Conservation (phyloP, 2,329 filamentous ascomycete genomes). For the Leptographium radiaticola region DNA sequence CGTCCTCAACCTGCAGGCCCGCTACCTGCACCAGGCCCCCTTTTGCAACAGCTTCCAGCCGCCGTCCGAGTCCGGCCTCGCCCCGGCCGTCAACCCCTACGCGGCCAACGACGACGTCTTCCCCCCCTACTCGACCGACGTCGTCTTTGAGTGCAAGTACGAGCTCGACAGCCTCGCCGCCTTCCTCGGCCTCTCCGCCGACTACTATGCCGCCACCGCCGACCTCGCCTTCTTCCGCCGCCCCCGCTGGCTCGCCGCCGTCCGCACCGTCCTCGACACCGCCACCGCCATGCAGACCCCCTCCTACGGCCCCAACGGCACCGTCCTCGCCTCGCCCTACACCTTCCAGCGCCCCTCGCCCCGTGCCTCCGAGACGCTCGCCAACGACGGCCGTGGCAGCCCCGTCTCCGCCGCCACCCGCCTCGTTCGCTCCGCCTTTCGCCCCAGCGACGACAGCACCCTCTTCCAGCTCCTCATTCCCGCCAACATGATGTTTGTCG, state of each 20-base stretch:
- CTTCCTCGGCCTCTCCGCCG: conserved; percentile 68
- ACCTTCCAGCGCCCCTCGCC: conserved; percentile 64
- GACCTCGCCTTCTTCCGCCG: conserved; percentile 63
- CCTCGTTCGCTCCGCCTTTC: conserved; percentile 74
- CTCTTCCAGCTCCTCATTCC: conserved; percentile 81
- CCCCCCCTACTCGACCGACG: conserved; percentile 52
- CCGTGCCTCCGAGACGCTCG: conserved; percentile 67
- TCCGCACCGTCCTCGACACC: conserved; percentile 55
- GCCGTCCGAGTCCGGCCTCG: conserved; percentile 58
- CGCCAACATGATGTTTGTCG: conserved; percentile 72
- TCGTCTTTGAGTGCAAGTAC: conserved; percentile 93
- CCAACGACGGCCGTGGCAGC: conserved; percentile 63
- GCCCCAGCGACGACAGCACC: conserved; percentile 79
- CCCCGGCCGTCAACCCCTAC: conserved; percentile 41
- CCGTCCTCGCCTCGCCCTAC: conserved; percentile 49
- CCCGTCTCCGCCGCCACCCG: conserved; percentile 70
- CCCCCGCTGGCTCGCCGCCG: conserved; percentile 57
- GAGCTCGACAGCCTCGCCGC: conserved; percentile 84
- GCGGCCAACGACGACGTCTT: conserved; percentile 46
- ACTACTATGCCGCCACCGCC: conserved; percentile 63
- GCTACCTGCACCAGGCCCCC: conserved; percentile 56
- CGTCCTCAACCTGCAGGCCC: conserved; percentile 62
- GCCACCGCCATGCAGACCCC: conserved; percentile 58
- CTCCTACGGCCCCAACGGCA: conserved; percentile 53
- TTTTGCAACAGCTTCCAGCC: conserved; percentile 96